Conservation (phyloP, 1,139 yeast species). For the Kodamaea plutei region DNA sequence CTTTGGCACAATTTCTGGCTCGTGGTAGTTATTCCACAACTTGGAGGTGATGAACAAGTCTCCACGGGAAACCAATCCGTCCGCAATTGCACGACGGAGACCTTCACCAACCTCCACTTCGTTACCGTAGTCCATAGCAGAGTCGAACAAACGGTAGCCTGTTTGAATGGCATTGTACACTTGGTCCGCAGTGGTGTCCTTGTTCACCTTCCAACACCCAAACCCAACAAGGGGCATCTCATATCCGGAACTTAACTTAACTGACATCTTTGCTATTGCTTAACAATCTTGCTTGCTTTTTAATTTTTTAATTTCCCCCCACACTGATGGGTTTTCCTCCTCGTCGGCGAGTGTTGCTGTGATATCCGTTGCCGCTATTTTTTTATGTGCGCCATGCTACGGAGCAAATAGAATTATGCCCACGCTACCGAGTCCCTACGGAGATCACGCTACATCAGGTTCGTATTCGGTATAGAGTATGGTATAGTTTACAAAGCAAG, state of each 20-base stretch:
- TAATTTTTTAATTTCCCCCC: no score
- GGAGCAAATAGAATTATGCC: no score
- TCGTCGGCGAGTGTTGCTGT: no score
- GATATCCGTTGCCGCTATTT: no score
- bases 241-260: conserved; percentile 56
- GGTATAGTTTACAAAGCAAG: no score
- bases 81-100: conserved; percentile 57
- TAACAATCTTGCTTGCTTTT: no score
- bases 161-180: conserved; percentile 63
- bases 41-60: conserved; percentile 75
- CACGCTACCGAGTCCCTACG: no score
- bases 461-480: no score
- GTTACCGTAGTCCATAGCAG: conserved; percentile 77
- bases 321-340: not conserved
- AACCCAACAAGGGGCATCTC: conserved; percentile 63
- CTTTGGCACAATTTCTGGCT: conserved; percentile 52
- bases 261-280: conserved; percentile 21
- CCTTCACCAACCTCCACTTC: conserved; percentile 74
- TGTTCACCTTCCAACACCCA: conserved; percentile 67
- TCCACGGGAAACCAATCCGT: conserved; percentile 65
- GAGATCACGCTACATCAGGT: no score
- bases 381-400: no score
- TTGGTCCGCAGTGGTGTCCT: conserved; percentile 52
- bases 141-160: conserved; percentile 74
- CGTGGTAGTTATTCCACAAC: conserved; percentile 77